Base-by-base conservation (phyloP, 2,329 filamentous ascomycete genomes). In the Neonectria sp. region DNA sequence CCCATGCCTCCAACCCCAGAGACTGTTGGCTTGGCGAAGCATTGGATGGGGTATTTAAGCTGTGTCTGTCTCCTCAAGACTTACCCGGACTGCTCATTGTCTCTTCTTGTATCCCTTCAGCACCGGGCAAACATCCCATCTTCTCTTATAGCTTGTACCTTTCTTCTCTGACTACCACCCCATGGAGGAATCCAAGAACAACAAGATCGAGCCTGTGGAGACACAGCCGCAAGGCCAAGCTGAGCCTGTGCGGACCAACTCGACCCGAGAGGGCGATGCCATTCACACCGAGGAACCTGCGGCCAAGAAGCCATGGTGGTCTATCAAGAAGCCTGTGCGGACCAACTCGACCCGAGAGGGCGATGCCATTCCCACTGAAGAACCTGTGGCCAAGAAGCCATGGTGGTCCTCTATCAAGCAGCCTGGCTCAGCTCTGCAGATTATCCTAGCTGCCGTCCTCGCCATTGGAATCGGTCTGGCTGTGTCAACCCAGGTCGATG, bases 381-480 rank as follows among this genome's bases (percentile, higher is more conserved):
- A 74, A 46, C 60, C 65, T 9, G 35, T 75, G 33, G 63, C 72
- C 33, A 79, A 80, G 72, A 78, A 69, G 63, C 74, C 74, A 21
- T 81, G 79, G 72, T 81, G 80, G 78, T 72, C 82, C 66, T 74
- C 77, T 3, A 69, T 84, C 56, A 80, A 80, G 57, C 77, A 80
- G 59, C 81, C 82, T 1, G 85, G 84, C 6, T 85, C 83, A 1
- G 84, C 84, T 29, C 72, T 83, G 51, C 86, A 88, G 70, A 88
- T 88, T 68, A 81, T 88, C 70, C 73, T 79, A 33, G 84, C 85
- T 1, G 86, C 86, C 13, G 58, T 82, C 1, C 40, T 86, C n/a
- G 86, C 84, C 35, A 84, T 88, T 33, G 82, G 76, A 11, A 86
- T 88, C 45, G 86, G 86, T 45, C 62, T 88, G 58, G 78, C 79